These are phyloP conservation scores for Microglena sp. DNA, from an alignment of 139 green algal species.

Conservation along the genomic window DNA sequence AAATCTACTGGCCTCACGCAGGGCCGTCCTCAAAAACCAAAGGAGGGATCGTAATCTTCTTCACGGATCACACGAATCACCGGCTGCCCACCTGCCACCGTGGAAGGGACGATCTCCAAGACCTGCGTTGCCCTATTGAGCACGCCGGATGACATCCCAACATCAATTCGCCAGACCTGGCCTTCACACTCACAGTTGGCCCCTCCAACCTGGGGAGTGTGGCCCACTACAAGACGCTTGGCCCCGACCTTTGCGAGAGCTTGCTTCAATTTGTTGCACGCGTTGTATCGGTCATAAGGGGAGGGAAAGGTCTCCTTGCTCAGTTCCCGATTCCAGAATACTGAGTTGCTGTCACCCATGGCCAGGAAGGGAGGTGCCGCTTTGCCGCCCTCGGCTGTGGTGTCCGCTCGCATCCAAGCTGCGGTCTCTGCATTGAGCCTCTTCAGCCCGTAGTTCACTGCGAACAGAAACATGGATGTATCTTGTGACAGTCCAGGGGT, in stretches of 20 bases:
- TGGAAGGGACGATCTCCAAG: slow-evolving; percentile 34
- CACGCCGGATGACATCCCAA: slow-evolving; percentile 80
- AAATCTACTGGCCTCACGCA: too few species aligned
- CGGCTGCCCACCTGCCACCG: too few species aligned
- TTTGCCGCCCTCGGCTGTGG: slow-evolving; percentile 27
- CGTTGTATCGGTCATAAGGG: slow-evolving; percentile 51
- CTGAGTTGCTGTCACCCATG: slow-evolving; percentile 69
- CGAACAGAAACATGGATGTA: neutral
- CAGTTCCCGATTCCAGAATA: slow-evolving; percentile 86
- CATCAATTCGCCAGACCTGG: slow-evolving; percentile 82
- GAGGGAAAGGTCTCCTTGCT: slow-evolving; percentile 46
- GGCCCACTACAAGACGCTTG: slow-evolving; percentile 76
- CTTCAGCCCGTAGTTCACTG: slow-evolving; percentile 72
- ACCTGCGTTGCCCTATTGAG: slow-evolving; percentile 57
- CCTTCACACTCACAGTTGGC: slow-evolving; percentile 78
- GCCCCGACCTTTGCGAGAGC: slow-evolving; percentile 51
- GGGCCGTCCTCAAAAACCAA: too few species aligned
- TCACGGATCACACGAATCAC: too few species aligned
- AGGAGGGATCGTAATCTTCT: too few species aligned
- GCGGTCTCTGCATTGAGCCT: slow-evolving; percentile 78
- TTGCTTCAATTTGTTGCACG: slow-evolving; percentile 40
- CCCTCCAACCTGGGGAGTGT: slow-evolving; percentile 80
- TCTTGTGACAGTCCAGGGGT: too few species aligned
- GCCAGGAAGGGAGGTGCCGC: slow-evolving; percentile 71
- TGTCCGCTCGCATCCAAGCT: slow-evolving; percentile 73